Base-by-base conservation (phyloP, 2,329 filamentous ascomycete genomes). In the Clonostachys sp. region DNA sequence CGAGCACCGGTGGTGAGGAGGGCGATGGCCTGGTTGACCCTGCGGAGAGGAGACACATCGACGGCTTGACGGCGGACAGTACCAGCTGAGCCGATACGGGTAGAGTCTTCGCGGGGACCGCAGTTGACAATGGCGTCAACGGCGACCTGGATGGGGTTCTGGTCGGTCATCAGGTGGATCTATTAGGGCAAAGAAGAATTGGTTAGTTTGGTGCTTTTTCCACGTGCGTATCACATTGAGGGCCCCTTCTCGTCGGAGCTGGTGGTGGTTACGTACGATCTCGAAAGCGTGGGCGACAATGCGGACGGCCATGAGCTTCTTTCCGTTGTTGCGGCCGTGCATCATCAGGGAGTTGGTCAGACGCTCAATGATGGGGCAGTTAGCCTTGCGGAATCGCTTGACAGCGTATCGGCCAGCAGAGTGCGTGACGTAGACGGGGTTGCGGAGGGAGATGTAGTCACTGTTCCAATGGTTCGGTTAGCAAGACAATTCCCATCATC, bases 291-390 rank as follows among this genome's bases (percentile, higher is more conserved):
- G 94, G 63, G 91, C 91, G 67, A 99, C 91, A 64, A 99, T 99
- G 78, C 94, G 91, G 75, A 97, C 92, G 71, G 94, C 95, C 91
- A 95, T 96, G 72, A 97, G 86, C 90, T 99, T 99, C 89, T 99
- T 99, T 78, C 94, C 94, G 89, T 96, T 99, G 89, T 99, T 99
- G 80, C 94, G 94, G 78, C 94, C 94, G 87, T 99, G 96, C 92
- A 97, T 97, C 95, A 99, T 99, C 74, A 99, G 87, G 52, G 94
- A 97, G 89, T 99, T 99, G 84, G 94, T 99, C 66, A 99, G 87
- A 74, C 94, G 92, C 89, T 99, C 94, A 72, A 99, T 96, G 86
- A 99, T 97, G 68, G 94, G 94, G 89, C 94, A 99, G 85, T 97
- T 95, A 73, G 95, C 94, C 87, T 99, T 99, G 83, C 94, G 89